Conservation (phyloP, 75 land plant species). For the Pinus albicaulis region DNA sequence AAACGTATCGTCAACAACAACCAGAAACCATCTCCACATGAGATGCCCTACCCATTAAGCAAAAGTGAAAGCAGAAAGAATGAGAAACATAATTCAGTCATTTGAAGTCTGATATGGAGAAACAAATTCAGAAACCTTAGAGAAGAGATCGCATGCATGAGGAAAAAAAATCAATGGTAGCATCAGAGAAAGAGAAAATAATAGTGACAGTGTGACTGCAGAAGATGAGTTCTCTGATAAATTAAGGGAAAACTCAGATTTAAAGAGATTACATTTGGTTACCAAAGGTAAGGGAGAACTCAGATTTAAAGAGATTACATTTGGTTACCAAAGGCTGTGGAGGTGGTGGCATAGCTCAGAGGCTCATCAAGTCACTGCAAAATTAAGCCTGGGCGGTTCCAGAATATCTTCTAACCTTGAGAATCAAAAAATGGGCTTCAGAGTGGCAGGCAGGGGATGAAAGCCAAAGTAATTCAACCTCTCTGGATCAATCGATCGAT, state of each 20-base stretch:
- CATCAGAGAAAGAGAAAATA: background rate
- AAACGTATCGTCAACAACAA: background rate
- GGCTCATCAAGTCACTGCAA: background rate
- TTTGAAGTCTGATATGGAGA: slow-evolving; percentile 3
- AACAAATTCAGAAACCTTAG: background rate
- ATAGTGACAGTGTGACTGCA: background rate
- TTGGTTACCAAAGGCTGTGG: slow-evolving; percentile 7
- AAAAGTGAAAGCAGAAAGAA: background rate
- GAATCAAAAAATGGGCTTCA: background rate
- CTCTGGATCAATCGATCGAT: background rate
- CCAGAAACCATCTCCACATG: background rate
- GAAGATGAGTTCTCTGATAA: background rate
- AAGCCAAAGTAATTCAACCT: background rate
- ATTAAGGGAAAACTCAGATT: background rate
- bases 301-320: too few relatives aligned
- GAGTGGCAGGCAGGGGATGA: background rate
- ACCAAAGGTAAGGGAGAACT: too few relatives aligned
- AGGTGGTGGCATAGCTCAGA: background rate
- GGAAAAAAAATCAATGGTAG: background rate
- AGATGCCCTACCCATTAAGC: background rate
- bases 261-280: background rate
- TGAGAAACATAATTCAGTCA: background rate
- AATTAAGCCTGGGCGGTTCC: background rate
- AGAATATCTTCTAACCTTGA: background rate
- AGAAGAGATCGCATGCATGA: background rate